Evolutionary conservation across 1,284 basidiomycete species (phyloP).

Genomic region (Volvariella volvacea): DNA sequence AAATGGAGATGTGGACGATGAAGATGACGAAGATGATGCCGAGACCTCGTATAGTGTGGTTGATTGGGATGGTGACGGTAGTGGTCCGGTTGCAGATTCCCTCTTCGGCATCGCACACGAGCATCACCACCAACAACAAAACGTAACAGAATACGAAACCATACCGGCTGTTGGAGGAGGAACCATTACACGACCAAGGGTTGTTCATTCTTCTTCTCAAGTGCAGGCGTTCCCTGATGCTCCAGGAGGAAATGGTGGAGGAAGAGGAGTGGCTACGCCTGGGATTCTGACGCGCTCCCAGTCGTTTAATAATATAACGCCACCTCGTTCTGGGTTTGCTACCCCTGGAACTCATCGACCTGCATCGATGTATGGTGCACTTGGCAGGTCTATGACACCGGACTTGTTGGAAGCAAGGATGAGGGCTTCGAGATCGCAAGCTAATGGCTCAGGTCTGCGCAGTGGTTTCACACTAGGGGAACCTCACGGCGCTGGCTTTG

Average conservation of each 20-base stretch:
- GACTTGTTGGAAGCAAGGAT: no score
- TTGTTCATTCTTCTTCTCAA: conserved; percentile 68
- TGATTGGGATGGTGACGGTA: conserved; percentile 55
- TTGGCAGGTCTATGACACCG: no score
- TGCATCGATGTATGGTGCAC: not conserved
- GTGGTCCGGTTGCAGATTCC: conserved; percentile 26
- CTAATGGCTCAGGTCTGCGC: no score
- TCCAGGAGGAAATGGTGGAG: conserved; percentile 13
- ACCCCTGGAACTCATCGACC: conserved; percentile 2
- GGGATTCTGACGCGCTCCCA: conserved; percentile 6
- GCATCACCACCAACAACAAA: conserved; percentile 17
- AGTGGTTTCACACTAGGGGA: no score
- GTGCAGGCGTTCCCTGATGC: conserved; percentile 29
- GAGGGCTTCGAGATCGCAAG: no score
- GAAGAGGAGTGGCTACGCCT: no score
- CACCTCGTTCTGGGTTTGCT: conserved; percentile 9
- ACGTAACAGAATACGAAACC: conserved; percentile 54
- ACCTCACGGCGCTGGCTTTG: no score
- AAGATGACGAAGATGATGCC: conserved; percentile 41
- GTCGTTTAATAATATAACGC: conserved; percentile 3
- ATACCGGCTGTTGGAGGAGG: conserved; percentile 78
- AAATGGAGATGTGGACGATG: conserved; percentile 40
- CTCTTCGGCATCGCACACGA: conserved; percentile 18
- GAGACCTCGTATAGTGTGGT: conserved; percentile 54
- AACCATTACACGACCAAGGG: conserved; percentile 64